Evolutionary conservation across 2,329 filamentous ascomycete species (phyloP).

Genomic region (Apiospora saccharicola): DNA sequence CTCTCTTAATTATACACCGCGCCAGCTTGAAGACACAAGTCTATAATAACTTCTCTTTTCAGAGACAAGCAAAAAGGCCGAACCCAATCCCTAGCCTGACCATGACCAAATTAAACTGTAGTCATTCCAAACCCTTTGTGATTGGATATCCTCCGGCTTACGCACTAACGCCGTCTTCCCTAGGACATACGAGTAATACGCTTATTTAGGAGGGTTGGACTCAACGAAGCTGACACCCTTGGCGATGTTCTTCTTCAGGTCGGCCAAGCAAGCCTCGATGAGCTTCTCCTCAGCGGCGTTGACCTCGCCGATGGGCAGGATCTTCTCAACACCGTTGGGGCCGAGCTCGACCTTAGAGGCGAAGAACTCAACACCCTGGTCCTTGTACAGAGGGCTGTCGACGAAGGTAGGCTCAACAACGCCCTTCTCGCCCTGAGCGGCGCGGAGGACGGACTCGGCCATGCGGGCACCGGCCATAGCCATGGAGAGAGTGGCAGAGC

Average conservation of each 20-base stretch:
- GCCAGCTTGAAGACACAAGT: constrained; percentile 30
- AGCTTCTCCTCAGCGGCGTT: constrained; percentile 89
- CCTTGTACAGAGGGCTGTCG: constrained; percentile 97
- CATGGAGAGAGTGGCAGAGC: constrained; percentile 98
- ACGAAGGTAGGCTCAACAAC: constrained; percentile 97
- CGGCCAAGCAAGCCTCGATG: constrained; percentile 81
- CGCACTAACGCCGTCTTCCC: constrained; percentile 11
- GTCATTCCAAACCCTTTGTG: constrained; percentile 21
- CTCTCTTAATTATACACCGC: constrained; percentile 27
- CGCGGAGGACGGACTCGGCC: constrained; percentile 93
- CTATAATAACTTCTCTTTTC: constrained; percentile 26
- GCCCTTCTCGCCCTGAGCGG: constrained; percentile 90
- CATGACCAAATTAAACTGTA: constrained; percentile 6
- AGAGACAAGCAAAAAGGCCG: constrained; percentile 25
- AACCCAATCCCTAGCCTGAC: constrained; percentile 24
- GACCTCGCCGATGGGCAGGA: constrained; percentile 84
- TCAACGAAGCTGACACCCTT: constrained; percentile 78
- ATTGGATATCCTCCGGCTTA: background rate
- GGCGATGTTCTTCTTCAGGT: constrained; percentile 93
- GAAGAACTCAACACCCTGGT: constrained; percentile 98
- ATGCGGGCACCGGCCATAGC: constrained; percentile 88
- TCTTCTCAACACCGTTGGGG: constrained; percentile 94
- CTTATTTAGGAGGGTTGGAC: constrained; percentile 61
- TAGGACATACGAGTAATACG: background rate
- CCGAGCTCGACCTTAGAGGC: constrained; percentile 94